Conservation (phyloP, 805 yeast genomes). For the Lachancea sp. region DNA sequence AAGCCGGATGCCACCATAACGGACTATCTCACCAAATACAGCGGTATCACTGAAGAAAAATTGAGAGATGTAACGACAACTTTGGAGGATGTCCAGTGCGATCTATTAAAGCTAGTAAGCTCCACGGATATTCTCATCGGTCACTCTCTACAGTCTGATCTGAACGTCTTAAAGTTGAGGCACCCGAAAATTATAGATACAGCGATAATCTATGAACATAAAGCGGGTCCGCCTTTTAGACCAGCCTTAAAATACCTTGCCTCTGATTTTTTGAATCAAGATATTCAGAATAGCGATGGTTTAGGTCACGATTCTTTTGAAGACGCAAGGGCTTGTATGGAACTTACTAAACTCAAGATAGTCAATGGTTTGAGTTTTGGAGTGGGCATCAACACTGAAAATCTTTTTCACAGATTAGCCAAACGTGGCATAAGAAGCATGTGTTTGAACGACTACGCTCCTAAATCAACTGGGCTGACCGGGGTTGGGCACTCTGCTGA, state of each 20-base stretch:
- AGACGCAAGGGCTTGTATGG: slow-evolving; percentile 77
- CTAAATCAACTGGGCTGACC: slow-evolving; percentile 17
- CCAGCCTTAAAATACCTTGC: slow-evolving; percentile 75
- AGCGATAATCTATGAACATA: slow-evolving; percentile 65
- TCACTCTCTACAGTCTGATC: slow-evolving; percentile 83
- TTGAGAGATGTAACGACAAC: slow-evolving; percentile 58
- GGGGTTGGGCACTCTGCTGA: slow-evolving; percentile 28
- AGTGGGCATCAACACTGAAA: slow-evolving; percentile 36
- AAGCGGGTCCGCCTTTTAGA: slow-evolving; percentile 74
- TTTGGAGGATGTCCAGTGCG: slow-evolving; percentile 58
- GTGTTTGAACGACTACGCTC: slow-evolving; percentile 33
- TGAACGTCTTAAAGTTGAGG: slow-evolving; percentile 58
- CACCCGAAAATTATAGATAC: slow-evolving; percentile 82
- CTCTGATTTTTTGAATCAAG: slow-evolving; percentile 43
- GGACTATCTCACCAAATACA: slow-evolving; percentile 76
- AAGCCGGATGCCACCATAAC: slow-evolving; percentile 68
- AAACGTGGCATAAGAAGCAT: slow-evolving; percentile 24
- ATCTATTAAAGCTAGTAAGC: slow-evolving; percentile 43
- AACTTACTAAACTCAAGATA: slow-evolving; percentile 64
- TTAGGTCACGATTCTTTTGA: slow-evolving; percentile 81
- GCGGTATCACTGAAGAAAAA: slow-evolving; percentile 78
- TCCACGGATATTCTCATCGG: slow-evolving; percentile 70
- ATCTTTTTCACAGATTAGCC: slow-evolving; percentile 37
- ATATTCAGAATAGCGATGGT: slow-evolving; percentile 58
- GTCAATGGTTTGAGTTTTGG: slow-evolving; percentile 66